Base-by-base conservation (phyloP, 805 yeast species). In the Jamesozyma gamospora region DNA sequence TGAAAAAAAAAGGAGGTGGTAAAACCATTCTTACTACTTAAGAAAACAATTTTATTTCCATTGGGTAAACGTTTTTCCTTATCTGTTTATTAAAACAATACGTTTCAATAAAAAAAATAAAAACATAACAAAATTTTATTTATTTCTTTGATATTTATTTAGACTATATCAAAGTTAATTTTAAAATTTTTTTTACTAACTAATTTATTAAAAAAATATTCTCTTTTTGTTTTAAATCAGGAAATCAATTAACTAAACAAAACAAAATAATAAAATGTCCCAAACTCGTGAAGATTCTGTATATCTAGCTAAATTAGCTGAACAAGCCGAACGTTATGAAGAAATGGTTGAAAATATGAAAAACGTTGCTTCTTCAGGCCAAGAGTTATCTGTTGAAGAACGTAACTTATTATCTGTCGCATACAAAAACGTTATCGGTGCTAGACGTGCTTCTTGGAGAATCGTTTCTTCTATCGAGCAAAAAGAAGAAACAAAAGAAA, bases 391-490 rank as follows among this genome's bases (percentile, higher is more conserved):
- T 34, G 94, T 88, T 51, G 96, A 90, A 71, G 96, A 88, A 72
- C 87, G 97, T 69, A 88, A 88, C 70, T 74, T 88, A 54, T 74
- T 88, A 55, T 84, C 95, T 24, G 96, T 88, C 55, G 96, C 96
- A 45, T 88, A 88, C 75, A 88, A 88, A 70, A 88, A 88, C 62
- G 96, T 88, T 43, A 87, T 88, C 66, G 96, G 96, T 60, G 95
- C 96, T 44, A 86, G 96, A 59, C 87, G 96, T 70, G 96, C 96
- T 43, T 84, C 95, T 33, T 88, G 96, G 96, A 82, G 96, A 77
- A 86, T 88, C 60, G 95, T 88, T 39, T 85, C 95, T 29, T 84
- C 96, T 36, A 87, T 87, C 57, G 96, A 88, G 68, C 95, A 87
- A 69, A 86, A 86, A 72, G 96, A 88, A 71, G 95, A 86, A 66